These are phyloP conservation scores for Wickerhamiella occidentalis DNA, from an alignment of 805 yeast species.

Conservation along the genomic window DNA sequence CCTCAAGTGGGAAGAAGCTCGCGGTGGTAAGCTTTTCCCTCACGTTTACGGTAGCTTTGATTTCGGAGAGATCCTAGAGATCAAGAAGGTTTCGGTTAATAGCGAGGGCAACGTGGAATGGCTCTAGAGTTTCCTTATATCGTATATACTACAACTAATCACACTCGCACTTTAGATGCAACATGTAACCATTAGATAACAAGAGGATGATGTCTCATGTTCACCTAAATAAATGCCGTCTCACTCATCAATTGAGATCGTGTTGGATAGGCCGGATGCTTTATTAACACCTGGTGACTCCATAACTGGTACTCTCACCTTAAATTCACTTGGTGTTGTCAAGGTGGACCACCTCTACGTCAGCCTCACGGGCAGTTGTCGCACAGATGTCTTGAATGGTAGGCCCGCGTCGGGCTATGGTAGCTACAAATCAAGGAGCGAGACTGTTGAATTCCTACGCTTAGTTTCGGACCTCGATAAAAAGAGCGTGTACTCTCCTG, in stretches of 20 bases:
- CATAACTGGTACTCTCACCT: not conserved
- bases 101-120: not conserved
- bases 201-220: no score
- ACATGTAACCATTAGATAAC: no score
- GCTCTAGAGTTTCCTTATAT: no score
- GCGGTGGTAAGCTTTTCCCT: constrained; percentile 7
- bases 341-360: not conserved
- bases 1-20: constrained; percentile 11
- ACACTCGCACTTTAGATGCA: no score
- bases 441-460: not conserved
- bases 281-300: not conserved
- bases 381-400: not conserved
- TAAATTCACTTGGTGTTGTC: not conserved
- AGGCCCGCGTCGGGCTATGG: not conserved
- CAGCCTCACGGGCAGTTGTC: not conserved
- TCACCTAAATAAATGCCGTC: no score
- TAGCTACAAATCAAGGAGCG: not conserved
- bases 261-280: not conserved
- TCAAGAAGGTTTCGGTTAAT: not conserved
- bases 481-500: not conserved
- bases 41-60: constrained; percentile 6
- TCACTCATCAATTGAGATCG: not conserved
- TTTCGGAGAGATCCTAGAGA: not conserved
- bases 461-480: not conserved
- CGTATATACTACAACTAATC: no score